Percentiles rank a stretch among this genome's conserved stretches.
phyloP scores from a whole-genome alignment of 164 flowering plant species.

The Paratinospora sagittata region DNA sequence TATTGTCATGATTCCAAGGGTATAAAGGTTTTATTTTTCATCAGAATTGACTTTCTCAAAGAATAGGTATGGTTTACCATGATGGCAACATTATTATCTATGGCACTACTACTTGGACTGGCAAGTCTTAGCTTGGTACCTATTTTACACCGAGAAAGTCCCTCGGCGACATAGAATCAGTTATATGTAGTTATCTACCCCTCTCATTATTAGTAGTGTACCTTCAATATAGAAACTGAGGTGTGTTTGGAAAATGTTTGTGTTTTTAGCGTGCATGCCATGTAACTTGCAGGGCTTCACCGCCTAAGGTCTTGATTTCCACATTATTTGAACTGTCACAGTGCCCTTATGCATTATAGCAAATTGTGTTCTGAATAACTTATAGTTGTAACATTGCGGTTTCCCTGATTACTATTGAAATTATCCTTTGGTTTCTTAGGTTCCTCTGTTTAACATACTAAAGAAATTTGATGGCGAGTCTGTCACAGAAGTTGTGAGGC shows the following conservation, averaged over 20 bases:
- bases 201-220: no score
- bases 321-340: background rate
- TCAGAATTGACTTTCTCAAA: background rate
- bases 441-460: constrained; percentile 84
- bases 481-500: constrained; percentile 92
- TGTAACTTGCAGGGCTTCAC: background rate
- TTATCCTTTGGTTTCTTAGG: constrained; percentile 33
- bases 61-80: background rate
- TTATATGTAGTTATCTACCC: no score
- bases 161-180: background rate
- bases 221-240: no score
- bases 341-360: background rate
- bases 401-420: constrained; percentile 2
- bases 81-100: background rate
- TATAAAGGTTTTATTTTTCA: background rate
- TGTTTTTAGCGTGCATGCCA: background rate
- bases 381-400: background rate
- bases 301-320: background rate
- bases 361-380: background rate
- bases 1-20: background rate
- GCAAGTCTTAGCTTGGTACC: background rate
- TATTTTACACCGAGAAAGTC: background rate
- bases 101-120: background rate
- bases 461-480: constrained; percentile 96
- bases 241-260: background rate